Evolutionary conservation across 2,329 filamentous ascomycete genomes (phyloP).

Genomic region (Neonectria hederae): DNA sequence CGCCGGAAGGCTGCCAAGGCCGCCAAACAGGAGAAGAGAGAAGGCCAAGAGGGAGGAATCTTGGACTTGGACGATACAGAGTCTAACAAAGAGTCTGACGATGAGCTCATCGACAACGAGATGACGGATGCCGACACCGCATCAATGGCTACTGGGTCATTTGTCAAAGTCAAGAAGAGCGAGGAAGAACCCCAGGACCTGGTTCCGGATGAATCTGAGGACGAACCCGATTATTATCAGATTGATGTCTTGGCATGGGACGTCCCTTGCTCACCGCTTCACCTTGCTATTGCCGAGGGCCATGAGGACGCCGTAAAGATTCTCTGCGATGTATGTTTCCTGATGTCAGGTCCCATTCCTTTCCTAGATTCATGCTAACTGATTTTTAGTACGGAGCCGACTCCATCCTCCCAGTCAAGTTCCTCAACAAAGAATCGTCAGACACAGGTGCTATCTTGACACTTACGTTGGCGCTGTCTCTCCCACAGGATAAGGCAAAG

Average conservation of each 20-base stretch:
- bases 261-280: conserved; percentile 75
- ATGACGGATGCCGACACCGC: conserved; percentile 61
- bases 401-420: conserved; percentile 77
- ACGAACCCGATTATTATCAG: conserved; percentile 82
- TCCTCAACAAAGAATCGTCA: conserved; percentile 58
- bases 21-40: conserved; percentile 10
- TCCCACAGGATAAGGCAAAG: conserved; percentile 70
- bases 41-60: background rate
- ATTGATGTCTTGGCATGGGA: conserved; percentile 86
- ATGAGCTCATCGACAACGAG: conserved; percentile 56
- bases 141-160: conserved; percentile 74
- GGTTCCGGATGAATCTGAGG: conserved; percentile 62
- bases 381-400: conserved; percentile 76
- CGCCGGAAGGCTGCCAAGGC: conserved; percentile 51
- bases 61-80: conserved; percentile 25
- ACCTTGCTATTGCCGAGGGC: conserved; percentile 80
- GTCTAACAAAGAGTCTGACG: conserved; percentile 53
- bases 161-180: conserved; percentile 70
- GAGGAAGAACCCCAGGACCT: conserved; percentile 52
- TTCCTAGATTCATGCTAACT: conserved; percentile 17
- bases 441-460: conserved; percentile 72
- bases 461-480: conserved; percentile 71
- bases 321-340: conserved; percentile 65
- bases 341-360: background rate
- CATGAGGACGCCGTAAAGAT: conserved; percentile 74